phyloP scores from a whole-genome alignment of 768 basidiomycete species.

The Mycena rosella region DNA sequence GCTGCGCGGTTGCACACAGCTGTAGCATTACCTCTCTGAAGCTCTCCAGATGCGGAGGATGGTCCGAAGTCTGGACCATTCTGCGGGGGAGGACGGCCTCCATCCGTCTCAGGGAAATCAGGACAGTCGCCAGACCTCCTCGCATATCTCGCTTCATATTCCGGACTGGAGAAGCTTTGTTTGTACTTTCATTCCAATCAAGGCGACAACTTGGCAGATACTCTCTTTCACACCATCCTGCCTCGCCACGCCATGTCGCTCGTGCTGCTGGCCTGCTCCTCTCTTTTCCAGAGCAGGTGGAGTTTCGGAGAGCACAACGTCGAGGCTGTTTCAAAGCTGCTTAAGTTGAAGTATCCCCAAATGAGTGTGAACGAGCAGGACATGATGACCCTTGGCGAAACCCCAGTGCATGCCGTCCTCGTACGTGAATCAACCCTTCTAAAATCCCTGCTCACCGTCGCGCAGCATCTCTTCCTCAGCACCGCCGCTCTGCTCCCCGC shows the following conservation, averaged over 20 bases:
- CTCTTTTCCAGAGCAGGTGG: background rate
- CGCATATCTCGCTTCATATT: too few relatives aligned
- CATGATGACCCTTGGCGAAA: too few relatives aligned
- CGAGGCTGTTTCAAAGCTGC: background rate
- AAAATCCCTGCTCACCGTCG: too few relatives aligned
- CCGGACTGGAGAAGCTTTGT: background rate
- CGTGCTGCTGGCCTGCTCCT: background rate
- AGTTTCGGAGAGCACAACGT: conserved; percentile 22
- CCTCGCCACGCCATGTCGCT: conserved; percentile 14
- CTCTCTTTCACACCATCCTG: conserved; percentile 2
- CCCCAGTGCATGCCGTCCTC: too few relatives aligned
- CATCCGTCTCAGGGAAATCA: background rate
- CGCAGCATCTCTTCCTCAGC: too few relatives aligned
- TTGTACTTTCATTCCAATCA: background rate
- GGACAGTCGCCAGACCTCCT: background rate
- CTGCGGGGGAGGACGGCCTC: background rate
- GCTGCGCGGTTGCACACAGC: background rate
- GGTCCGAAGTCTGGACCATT: background rate
- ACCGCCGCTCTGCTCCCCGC: too few relatives aligned
- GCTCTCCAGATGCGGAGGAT: background rate
- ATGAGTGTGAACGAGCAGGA: conserved; percentile 20
- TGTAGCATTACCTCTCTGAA: background rate
- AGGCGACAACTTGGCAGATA: background rate
- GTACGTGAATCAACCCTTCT: too few relatives aligned
- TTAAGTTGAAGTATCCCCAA: background rate